phyloP scores from a whole-genome alignment of 2,329 filamentous ascomycete species.

The Neonectria sp. region DNA sequence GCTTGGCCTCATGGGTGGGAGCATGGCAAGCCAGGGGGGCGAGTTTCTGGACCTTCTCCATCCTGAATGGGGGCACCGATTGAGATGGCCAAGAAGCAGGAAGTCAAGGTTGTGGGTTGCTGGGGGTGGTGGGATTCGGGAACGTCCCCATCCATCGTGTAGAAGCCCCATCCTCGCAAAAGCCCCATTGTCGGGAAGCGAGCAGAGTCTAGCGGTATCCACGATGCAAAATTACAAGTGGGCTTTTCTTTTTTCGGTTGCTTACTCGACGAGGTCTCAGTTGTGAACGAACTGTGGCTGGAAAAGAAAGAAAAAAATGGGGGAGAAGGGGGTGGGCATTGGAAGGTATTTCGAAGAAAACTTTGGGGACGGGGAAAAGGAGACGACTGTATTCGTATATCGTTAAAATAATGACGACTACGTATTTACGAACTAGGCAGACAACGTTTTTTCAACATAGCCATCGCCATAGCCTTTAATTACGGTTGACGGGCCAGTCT shows the following conservation, averaged over 20 bases:
- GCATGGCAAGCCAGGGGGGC: not conserved
- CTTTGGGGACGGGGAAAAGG: not conserved
- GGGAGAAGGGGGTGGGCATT: not conserved
- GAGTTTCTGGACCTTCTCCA: not conserved
- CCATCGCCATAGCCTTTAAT: constrained; percentile 1
- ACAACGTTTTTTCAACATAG: constrained; percentile 8
- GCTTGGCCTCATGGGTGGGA: constrained; percentile 10
- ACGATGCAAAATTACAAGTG: constrained; percentile 37
- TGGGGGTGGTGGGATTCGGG: constrained; percentile 2
- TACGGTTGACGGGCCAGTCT: constrained; percentile 5
- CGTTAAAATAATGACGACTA: not conserved
- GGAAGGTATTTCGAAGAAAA: constrained; percentile 1
- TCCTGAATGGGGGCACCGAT: constrained; percentile 8
- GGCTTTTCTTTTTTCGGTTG: not conserved
- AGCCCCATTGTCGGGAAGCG: constrained; percentile 3
- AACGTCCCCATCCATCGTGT: not conserved
- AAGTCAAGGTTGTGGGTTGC: constrained; percentile 3
- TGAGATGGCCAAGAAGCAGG: constrained; percentile 2
- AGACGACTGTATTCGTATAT: not conserved
- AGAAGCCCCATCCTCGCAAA: not conserved
- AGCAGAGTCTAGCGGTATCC: constrained; percentile 29
- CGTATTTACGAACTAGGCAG: not conserved
- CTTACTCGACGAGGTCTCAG: not conserved
- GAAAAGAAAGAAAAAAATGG: not conserved
- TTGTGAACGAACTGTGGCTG: not conserved